Evolutionary conservation across 139 green algal species (phyloP).

Genomic region (Closterium sp.): DNA sequence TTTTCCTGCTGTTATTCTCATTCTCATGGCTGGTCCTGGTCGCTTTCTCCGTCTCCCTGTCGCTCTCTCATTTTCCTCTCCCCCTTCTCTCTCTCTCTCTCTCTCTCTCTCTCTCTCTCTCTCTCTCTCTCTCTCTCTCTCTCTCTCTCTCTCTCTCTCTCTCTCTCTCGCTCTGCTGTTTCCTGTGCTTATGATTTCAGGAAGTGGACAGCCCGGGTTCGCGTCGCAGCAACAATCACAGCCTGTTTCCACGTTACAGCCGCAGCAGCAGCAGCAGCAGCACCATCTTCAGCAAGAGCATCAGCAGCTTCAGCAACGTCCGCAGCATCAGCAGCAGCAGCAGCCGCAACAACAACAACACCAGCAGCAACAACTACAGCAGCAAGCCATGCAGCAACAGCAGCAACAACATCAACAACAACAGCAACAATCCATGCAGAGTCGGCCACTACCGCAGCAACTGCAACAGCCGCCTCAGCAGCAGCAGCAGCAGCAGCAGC

Average conservation of each 20-base stretch:
- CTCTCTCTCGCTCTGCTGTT: not conserved
- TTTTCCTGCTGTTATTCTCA: not conserved
- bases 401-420: conserved; percentile 11
- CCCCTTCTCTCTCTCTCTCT: not conserved
- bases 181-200: not conserved
- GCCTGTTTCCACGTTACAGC: not conserved
- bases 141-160: not conserved
- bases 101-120: not conserved
- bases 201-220: not conserved
- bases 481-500: not conserved
- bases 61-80: not conserved
- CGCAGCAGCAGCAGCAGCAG: not conserved
- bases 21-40: no score
- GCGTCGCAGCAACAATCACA: conserved; percentile 13
- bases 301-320: conserved; percentile 11
- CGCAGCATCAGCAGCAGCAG: conserved; percentile 9
- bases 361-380: not conserved
- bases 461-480: not conserved
- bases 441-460: not conserved
- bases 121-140: not conserved
- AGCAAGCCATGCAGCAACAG: not conserved
- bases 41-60: not conserved
- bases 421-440: not conserved
- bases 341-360: conserved; percentile 8
- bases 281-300: not conserved